Base-by-base conservation (phyloP, 148 eudicot species). In the Fagopyrum tataricum region DNA sequence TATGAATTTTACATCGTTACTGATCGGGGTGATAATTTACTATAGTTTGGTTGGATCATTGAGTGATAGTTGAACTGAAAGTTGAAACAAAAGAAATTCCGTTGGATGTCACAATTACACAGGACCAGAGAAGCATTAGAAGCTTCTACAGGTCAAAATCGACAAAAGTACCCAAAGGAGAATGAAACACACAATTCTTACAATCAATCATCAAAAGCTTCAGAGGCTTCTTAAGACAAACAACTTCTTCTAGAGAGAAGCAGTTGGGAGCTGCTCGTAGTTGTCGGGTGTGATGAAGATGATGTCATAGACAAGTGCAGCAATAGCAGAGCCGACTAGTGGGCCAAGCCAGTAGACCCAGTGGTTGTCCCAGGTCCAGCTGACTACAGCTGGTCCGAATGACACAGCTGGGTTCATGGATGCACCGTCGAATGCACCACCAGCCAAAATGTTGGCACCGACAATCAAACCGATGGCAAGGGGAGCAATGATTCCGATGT, bases 301-400 rank as follows among this genome's bases (percentile, higher is more conserved):
- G 71, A 82, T 76, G 48, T 87, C 88, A 78, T 87, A 91, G 70
- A 91, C 74, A 2, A 87, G 80, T 8, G 88, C 88, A 31, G 97
- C 93, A 11, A 91, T 80, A 43, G 78, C 87, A 10, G 90, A 80
- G 20, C 93, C 93, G 9, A 75, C 64, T 13, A 91, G 89, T 24
- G 97, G 97, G 14, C 97, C 97, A 17, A 85, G 81, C 97, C 97
- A 91, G 82, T 91, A 91, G 84, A 91, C 93, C 97, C 97, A 91
- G 85, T 91, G 97, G 87, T 81, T 76, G 82, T 71, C 55, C 97
- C 93, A 91, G 46, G 88, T 52, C 97, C 97, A 91, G 86, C 97
- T 91, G 40, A 91, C 92, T 8, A 91, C 90, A 24, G 97, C 97
- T 2, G 97, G 97, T 49, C 97, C 93, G 24, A 91, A 91, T 53